phyloP scores from a whole-genome alignment of 352 stramenopile species.

The Globisporangium rhizosaccharum region DNA sequence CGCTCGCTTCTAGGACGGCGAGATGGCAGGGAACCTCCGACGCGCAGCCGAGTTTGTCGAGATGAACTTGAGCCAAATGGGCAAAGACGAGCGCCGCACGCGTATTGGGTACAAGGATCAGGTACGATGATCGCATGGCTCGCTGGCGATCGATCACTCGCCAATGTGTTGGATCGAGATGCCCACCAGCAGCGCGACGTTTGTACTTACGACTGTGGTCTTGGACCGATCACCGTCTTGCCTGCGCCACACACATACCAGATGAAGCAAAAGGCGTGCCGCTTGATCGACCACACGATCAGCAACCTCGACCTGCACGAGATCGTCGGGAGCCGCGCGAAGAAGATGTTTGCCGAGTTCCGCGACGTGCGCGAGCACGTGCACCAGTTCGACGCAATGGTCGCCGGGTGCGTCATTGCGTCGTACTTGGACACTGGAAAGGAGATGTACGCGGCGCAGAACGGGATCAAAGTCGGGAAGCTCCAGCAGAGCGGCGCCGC shows the following conservation, averaged over 20 bases:
- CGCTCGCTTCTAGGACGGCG: conserved; percentile 51
- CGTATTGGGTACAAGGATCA: conserved; percentile 97
- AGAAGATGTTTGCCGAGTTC: conserved; percentile 96
- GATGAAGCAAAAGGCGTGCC: conserved; percentile 92
- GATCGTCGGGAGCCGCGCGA: conserved; percentile 91
- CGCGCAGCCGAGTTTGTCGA: conserved; percentile 91
- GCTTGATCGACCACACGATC: conserved; percentile 89
- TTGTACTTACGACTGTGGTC: conserved; percentile 12
- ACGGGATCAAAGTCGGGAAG: conserved; percentile 59
- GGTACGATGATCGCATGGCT: conserved; percentile 37
- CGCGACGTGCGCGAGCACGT: conserved; percentile 94
- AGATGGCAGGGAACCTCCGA: conserved; percentile 81
- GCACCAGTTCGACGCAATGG: conserved; percentile 92
- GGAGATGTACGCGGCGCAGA: conserved; percentile 84
- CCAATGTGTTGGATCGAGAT: background rate
- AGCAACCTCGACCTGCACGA: conserved; percentile 94
- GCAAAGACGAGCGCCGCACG: conserved; percentile 94
- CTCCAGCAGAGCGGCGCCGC: conserved; percentile 45
- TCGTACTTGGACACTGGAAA: conserved; percentile 84
- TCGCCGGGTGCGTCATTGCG: conserved; percentile 84
- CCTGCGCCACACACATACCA: conserved; percentile 15
- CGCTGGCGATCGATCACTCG: background rate
- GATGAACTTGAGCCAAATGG: conserved; percentile 96
- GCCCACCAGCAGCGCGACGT: background rate
- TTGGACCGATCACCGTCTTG: background rate